phyloP scores from a whole-genome alignment of 2,329 filamentous ascomycete genomes.

The Aspergillus unguis region DNA sequence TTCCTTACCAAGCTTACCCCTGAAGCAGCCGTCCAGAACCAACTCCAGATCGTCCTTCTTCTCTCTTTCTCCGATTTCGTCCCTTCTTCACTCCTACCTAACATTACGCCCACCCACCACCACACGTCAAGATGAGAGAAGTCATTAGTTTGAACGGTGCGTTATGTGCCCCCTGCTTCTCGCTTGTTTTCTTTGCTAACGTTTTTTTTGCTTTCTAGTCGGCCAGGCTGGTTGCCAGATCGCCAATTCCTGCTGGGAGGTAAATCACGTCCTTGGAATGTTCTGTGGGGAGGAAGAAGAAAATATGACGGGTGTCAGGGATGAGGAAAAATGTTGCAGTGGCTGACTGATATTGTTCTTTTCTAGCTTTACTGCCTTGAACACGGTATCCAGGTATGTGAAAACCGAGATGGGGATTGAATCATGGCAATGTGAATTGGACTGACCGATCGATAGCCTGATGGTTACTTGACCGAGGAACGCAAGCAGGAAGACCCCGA shows the following conservation, averaged over 20 bases:
- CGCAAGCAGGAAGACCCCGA: slow-evolving; percentile 90
- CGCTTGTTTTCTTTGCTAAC: slow-evolving; percentile 21
- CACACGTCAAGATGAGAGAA: slow-evolving; percentile 80
- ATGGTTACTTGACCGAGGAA: slow-evolving; percentile 98
- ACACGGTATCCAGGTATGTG: slow-evolving; percentile 93
- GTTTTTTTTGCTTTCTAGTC: slow-evolving; percentile 56
- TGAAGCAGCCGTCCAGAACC: slow-evolving; percentile 25
- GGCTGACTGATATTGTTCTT: slow-evolving; percentile 33
- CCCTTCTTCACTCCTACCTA: slow-evolving; percentile 17
- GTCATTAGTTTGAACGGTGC: slow-evolving; percentile 98
- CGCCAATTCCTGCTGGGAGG: slow-evolving; percentile 99
- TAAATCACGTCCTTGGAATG: slow-evolving; percentile 52
- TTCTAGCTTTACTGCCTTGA: slow-evolving; percentile 97
- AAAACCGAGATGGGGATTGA: not conserved
- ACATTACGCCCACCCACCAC: slow-evolving; percentile 21
- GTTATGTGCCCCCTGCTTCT: slow-evolving; percentile 31
- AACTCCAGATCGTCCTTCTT: slow-evolving; percentile 23
- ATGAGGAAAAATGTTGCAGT: slow-evolving; percentile 4
- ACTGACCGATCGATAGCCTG: slow-evolving; percentile 61
- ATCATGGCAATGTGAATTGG: not conserved
- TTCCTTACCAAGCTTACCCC: slow-evolving; percentile 22
- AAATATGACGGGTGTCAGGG: not conserved
- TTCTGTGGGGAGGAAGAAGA: not conserved
- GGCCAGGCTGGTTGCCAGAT: slow-evolving; percentile 99
- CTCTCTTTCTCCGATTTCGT: slow-evolving; percentile 18